A percentile compares a stretch with the other conserved stretches of the same genome.
Conservation (phyloP, 1,284 basidiomycete species). For the Sanguinoderma infundibulare region DNA sequence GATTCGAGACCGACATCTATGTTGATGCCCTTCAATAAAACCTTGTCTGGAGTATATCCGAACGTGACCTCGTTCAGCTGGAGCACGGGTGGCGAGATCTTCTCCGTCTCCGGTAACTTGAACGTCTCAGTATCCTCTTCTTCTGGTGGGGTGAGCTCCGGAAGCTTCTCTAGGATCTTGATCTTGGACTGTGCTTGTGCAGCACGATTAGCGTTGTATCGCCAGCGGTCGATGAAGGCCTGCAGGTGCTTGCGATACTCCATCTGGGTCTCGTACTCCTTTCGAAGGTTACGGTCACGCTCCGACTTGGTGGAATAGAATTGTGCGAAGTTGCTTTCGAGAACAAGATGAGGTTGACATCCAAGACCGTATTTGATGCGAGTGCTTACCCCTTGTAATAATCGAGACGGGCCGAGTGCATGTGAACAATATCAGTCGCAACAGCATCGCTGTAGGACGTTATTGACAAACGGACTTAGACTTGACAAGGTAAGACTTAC, state of each 20-base stretch:
- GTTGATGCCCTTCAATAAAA: constrained; percentile 83
- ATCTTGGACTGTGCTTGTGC: constrained; percentile 73
- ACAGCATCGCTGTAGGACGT: constrained; percentile 75
- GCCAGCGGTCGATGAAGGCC: constrained; percentile 97
- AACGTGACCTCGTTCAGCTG: constrained; percentile 94
- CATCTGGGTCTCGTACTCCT: constrained; percentile 96
- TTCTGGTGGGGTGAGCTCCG: constrained; percentile 92
- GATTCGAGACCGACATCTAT: constrained; percentile 92
- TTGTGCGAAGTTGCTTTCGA: constrained; percentile 89
- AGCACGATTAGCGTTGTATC: constrained; percentile 92
- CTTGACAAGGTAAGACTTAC: constrained; percentile 42
- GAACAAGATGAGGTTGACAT: not conserved
- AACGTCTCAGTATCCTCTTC: constrained; percentile 90
- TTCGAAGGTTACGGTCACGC: constrained; percentile 87
- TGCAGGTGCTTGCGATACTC: constrained; percentile 95
- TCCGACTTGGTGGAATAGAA: constrained; percentile 99
- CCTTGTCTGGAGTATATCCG: constrained; percentile 84
- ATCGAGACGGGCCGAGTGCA: constrained; percentile 93
- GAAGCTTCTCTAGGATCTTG: constrained; percentile 98
- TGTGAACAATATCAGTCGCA: constrained; percentile 95
- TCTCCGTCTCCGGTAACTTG: constrained; percentile 93
- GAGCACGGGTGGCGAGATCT: constrained; percentile 95
- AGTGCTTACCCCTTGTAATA: constrained; percentile 82
- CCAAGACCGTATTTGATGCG: not conserved
- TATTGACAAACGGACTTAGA: not conserved